Percentiles rank a stretch among this genome's conserved stretches.
phyloP scores from a whole-genome alignment of 805 yeast species.

The Wickerhamiella kurtzmanii region DNA sequence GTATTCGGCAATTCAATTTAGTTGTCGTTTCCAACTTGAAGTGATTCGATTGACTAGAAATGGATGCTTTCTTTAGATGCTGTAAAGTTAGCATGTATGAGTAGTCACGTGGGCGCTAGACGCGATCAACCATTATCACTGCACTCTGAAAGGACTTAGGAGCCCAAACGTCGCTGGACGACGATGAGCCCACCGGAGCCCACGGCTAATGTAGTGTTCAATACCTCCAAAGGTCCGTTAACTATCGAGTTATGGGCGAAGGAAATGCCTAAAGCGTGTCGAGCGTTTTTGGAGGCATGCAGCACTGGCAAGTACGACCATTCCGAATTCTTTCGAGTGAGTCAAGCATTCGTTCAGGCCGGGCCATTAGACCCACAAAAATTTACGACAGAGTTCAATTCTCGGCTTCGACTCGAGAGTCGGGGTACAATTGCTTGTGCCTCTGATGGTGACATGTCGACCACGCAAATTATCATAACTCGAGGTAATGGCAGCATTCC shows the following conservation, averaged over 20 bases:
- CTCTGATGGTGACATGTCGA: conserved; percentile 24
- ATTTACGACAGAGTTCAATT: conserved; percentile 32
- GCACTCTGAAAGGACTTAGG: too few species aligned
- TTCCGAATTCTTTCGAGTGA: conserved; percentile 31
- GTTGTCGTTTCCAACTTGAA: too few species aligned
- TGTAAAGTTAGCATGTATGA: too few species aligned
- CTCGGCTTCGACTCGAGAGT: conserved; percentile 36
- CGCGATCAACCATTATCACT: too few species aligned
- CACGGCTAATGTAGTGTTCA: conserved; percentile 34
- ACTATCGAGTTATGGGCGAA: conserved; percentile 57
- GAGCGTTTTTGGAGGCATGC: conserved; percentile 39
- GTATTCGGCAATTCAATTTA: too few species aligned
- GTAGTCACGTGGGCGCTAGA: too few species aligned
- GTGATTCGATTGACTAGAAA: too few species aligned
- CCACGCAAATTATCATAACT: conserved; percentile 38
- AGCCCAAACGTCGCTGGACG: too few species aligned
- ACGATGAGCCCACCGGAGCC: conserved; percentile 11
- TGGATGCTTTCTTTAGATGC: too few species aligned
- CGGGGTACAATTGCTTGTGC: conserved; percentile 47
- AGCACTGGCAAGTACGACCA: conserved; percentile 32
- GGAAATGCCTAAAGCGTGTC: conserved; percentile 41
- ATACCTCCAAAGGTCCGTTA: conserved; percentile 46
- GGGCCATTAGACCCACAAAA: conserved; percentile 18
- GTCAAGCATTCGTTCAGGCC: conserved; percentile 27
- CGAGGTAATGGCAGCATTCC: conserved; percentile 34